Conservation (phyloP, 2,329 filamentous ascomycete species). For the Aspergillus melleus region DNA sequence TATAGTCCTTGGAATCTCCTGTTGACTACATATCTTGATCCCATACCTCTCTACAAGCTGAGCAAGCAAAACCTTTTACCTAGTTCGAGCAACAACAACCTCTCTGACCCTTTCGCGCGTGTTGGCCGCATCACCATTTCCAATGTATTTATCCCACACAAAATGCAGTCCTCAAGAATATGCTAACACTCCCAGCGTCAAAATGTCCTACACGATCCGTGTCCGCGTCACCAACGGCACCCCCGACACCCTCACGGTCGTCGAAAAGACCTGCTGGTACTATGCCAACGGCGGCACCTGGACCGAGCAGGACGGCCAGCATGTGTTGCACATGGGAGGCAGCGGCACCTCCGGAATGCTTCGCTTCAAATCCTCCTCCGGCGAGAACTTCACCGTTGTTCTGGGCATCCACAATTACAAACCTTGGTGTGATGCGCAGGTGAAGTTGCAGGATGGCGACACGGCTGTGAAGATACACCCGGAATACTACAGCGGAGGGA, state of each 20-base stretch:
- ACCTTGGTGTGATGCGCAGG: conserved; percentile 4
- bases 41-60: no score
- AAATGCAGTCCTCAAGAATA: not conserved
- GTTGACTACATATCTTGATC: no score
- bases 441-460: not conserved
- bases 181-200: not conserved
- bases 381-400: conserved; percentile 6
- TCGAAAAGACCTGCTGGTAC: conserved; percentile 8
- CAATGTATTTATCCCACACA: no score
- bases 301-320: not conserved
- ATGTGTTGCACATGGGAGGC: conserved; percentile 2
- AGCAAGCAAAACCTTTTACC: no score
- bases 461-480: conserved; percentile 1
- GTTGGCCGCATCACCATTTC: no score
- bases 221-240: not conserved
- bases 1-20: no score
- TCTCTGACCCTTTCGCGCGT: no score
- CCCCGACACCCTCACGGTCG: not conserved
- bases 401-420: conserved; percentile 9
- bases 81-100: no score
- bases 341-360: conserved; percentile 9
- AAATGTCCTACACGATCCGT: conserved; percentile 3
- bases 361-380: conserved; percentile 2
- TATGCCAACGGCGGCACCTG: conserved; percentile 5
- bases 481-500: conserved; percentile 2